Evolutionary conservation across 148 eudicot species (phyloP), one percentile per base, ranked within the genome.

Genomic region (Amaranthus palmeri): DNA sequence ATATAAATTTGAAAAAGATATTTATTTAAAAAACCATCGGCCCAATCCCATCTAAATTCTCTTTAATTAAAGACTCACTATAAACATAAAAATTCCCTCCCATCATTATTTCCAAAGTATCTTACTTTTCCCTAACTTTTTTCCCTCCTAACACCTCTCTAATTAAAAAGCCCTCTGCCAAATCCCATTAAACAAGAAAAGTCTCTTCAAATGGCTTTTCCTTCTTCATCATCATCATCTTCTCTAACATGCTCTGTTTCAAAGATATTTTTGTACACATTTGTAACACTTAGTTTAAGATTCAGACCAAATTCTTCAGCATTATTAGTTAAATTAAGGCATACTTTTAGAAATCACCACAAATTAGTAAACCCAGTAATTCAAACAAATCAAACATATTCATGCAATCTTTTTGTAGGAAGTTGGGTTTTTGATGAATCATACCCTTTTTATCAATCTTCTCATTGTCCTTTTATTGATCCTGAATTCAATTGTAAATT

Each of bases 401-500:
- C 69, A 65, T 95, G 98, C 15, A 81, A 86, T 71, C 55, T 91
- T 44, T 95, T 92, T 72, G 67, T 78, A 15, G 99, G 99, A 52
- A 69, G 61, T 65, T 95, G 99, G 99, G 83, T 95, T 51, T 77
- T 54, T 7, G 99, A 95, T 36, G 82, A 84, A 5, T 66, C 88
- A 40, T 91, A 84, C 77, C 93, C 96, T 0, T 0, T 87, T n/a
- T 95, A 95, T 74, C 84, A 79, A 15, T 81, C 82, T 45, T 79
- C 82, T 72, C 71, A 82, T 25, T 95, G 99, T 63, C 85, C 90
- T 3, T 56, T 84, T 45, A 83, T 95, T 62, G 99, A 95, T 72
- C 82, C 96, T 3, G 74, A 83, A 67, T 95, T 95, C 80, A 90
- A 95, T 42, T 95, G 99, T 61, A 88, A 84, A 55, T 54, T 85